A percentile compares a stretch with the other conserved stretches of the same genome.
Conservation (phyloP, 352 stramenopile genomes). For the Globisporangium perplexum region DNA sequence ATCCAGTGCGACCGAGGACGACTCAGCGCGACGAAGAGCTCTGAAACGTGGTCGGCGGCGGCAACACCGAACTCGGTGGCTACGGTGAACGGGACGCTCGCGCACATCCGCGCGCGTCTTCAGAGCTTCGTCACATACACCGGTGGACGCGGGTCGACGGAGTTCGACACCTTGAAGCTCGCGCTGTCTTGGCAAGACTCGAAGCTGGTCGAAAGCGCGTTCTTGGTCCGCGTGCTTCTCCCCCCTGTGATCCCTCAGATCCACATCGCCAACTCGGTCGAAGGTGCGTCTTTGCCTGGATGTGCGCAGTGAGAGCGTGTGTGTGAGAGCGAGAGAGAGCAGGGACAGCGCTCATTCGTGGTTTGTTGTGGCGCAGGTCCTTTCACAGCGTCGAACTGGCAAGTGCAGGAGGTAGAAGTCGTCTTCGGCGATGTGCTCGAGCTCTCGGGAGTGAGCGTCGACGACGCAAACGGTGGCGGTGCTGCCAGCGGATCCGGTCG, state of each 20-base stretch:
- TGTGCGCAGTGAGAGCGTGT: no score
- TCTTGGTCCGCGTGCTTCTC: slow-evolving; percentile 1
- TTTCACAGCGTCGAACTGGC: slow-evolving; percentile 16
- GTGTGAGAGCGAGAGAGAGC: no score
- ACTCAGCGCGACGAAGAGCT: background rate
- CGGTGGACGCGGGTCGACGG: background rate
- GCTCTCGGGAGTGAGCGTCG: slow-evolving; percentile 13
- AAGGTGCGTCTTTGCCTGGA: slow-evolving; percentile 15
- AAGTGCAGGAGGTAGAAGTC: slow-evolving; percentile 9
- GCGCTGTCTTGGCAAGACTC: slow-evolving; percentile 3
- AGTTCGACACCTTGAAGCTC: slow-evolving; percentile 9
- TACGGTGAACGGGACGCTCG: slow-evolving; percentile 25
- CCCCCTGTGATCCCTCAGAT: slow-evolving; percentile 9
- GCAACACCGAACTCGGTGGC: background rate
- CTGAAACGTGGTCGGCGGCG: background rate
- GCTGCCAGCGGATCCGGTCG: background rate
- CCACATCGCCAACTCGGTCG: slow-evolving; percentile 16
- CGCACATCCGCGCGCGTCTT: slow-evolving; percentile 12
- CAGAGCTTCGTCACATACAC: slow-evolving; percentile 1
- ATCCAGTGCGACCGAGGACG: slow-evolving; percentile 5
- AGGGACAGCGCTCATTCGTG: background rate
- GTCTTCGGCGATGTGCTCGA: slow-evolving; percentile 5
- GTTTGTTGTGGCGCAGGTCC: slow-evolving; percentile 1
- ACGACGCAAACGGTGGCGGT: slow-evolving; percentile 5
- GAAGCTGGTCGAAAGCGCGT: slow-evolving; percentile 5